These are phyloP conservation scores for Pistacia atlantica DNA, from an alignment of 345 rosid genomes.

Conservation along the genomic window DNA sequence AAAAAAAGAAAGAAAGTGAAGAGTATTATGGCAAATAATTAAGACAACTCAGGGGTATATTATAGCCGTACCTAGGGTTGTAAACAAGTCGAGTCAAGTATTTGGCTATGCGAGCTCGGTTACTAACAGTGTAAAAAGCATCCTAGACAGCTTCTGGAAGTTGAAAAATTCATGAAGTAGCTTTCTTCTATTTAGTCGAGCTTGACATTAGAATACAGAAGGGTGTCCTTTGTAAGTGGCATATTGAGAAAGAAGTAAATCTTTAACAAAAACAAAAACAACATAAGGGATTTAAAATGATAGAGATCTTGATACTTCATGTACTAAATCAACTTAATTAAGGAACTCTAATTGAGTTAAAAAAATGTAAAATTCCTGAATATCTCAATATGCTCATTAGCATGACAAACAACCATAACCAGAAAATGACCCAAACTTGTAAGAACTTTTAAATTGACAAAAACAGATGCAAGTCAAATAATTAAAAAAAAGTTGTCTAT, in stretches of 20 bases:
- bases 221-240: conserved; percentile 95
- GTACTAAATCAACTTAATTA: background rate
- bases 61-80: no score
- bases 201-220: conserved; percentile 91
- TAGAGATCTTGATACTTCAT: background rate
- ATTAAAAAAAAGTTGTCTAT: background rate
- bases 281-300: background rate
- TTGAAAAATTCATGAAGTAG: background rate
- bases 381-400: background rate
- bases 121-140: no score
- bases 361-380: background rate
- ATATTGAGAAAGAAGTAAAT: conserved; percentile 79
- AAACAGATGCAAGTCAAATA: background rate
- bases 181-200: conserved; percentile 57
- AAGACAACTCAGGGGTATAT: no score
- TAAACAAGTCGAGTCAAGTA: no score
- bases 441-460: background rate
- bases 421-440: background rate
- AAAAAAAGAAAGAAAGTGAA: no score
- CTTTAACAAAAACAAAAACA: conserved; percentile 41
- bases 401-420: background rate
- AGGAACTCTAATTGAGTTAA: no score
- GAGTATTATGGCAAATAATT: no score
- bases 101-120: no score
- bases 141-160: no score